Base-by-base conservation (phyloP, 345 rosid genomes). In the Gossypium turneri region DNA sequence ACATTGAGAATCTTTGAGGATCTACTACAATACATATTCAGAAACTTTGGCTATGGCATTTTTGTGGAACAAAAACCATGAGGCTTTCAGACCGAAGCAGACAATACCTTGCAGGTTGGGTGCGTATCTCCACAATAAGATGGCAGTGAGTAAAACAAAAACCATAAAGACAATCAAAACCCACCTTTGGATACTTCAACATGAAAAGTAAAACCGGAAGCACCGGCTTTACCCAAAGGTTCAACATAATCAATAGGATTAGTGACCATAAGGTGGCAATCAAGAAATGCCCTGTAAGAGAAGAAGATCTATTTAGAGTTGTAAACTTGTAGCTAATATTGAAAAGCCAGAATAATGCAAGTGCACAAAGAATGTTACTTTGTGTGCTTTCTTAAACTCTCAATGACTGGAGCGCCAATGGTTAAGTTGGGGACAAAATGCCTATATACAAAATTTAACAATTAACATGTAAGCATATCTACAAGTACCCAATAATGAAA, bases 161-260 rank as follows among this genome's bases (percentile, higher is more conserved):
- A 60, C 2, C 24, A 4, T 38, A 29, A 10, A 29, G 12, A 11
- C 13, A 51, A 68, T 44, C 48, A 76, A 41, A n/a, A 71, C 82
- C 29, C 55, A 89, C 98, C 97, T 89, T 78, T 86, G 73, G 97
- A 85, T 57, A 77, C 91, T 82, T 94, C 97, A 62, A 94, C 81
- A 53, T 94, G 98, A 87, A 94, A 94, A 24, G 98, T 94, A 80
- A 94, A 94, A 73, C 97, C 94, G 38, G 98, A 94, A n/a, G 97
- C 98, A 50, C 97, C 97, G 48, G 97, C 94, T 72, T 90, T 88
- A 41, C 85, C 87, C 70, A 94, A 75, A 43, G 86, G 87, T 76
- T 94, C 89, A 24, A 94, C 88, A 77, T 94, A 94, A 86, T 92
- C 97, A 72, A 90, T 81, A 9, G 98, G 98, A 80, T 94, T 92